Evolutionary conservation across 768 basidiomycete genomes (phyloP).

Genomic region (Amanita exitialis): DNA sequence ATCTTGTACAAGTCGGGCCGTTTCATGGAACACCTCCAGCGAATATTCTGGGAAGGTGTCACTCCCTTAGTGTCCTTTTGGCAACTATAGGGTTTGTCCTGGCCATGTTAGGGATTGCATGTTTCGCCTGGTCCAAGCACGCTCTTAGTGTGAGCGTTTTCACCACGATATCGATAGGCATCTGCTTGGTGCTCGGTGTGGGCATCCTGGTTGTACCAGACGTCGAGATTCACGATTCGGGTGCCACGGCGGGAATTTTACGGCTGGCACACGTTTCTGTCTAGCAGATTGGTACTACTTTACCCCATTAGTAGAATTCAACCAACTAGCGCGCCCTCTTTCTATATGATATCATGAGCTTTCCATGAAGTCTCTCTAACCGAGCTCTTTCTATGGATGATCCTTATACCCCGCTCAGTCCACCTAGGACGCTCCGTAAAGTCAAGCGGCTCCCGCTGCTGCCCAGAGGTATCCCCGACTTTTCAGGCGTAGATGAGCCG

Average conservation of each 20-base stretch:
- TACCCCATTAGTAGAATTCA: not conserved
- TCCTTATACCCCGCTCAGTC: not conserved
- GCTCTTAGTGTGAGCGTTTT: conserved; percentile 35
- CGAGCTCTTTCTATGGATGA: not conserved
- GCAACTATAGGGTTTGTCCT: conserved; percentile 39
- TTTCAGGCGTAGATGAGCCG: not conserved
- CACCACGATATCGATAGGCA: conserved; percentile 26
- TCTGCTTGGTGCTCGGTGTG: conserved; percentile 18
- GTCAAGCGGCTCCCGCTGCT: not conserved
- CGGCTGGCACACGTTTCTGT: not conserved
- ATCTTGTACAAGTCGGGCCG: conserved; percentile 40
- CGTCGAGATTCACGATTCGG: conserved; percentile 6
- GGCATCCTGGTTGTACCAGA: conserved; percentile 10
- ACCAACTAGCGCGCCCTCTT: not conserved
- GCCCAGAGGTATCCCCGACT: not conserved
- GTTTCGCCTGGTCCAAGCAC: conserved; percentile 41
- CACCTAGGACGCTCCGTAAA: not conserved
- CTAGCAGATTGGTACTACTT: not conserved
- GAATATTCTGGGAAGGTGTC: conserved; percentile 38
- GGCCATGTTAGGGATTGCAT: conserved; percentile 37
- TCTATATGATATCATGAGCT: not conserved
- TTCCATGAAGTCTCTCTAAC: not conserved
- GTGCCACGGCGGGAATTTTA: not conserved
- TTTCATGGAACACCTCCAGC: conserved; percentile 30
- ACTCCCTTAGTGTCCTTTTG: conserved; percentile 36